These are phyloP conservation scores for Annona cherimola DNA, from an alignment of 164 flowering plant species.

Conservation along the genomic window DNA sequence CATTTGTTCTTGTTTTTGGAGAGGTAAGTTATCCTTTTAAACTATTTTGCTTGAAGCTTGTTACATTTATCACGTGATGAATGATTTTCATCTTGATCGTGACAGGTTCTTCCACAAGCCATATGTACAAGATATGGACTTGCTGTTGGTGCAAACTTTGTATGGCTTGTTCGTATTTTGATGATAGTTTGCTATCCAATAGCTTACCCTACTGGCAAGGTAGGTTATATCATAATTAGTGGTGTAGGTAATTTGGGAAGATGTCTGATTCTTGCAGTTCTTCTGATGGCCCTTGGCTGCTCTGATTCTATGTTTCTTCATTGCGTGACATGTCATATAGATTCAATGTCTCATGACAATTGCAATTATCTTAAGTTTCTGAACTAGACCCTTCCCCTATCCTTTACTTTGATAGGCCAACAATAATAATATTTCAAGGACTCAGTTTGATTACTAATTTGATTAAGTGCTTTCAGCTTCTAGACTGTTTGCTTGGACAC, in stretches of 20 bases:
- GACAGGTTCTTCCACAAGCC: conserved; percentile 94
- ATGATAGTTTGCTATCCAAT: conserved; percentile 92
- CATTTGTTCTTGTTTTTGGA: conserved; percentile 91
- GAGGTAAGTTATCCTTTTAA: conserved; percentile 53
- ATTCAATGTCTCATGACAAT: background rate
- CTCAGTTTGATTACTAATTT: conserved; percentile 7
- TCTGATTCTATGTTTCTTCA: background rate
- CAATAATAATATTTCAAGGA: background rate
- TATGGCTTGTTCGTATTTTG: conserved; percentile 83
- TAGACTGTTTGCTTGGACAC: conserved; percentile 86
- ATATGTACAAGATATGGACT: conserved; percentile 96
- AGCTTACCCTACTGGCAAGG: conserved; percentile 94
- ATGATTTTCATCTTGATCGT: conserved; percentile 2
- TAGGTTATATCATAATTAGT: conserved; percentile 20
- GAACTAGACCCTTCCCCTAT: background rate
- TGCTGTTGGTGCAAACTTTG: conserved; percentile 90
- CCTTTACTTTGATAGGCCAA: background rate
- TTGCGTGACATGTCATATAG: background rate
- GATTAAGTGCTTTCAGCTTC: conserved; percentile 43
- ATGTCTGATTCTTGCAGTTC: background rate
- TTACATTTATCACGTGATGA: background rate
- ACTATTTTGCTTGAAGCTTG: conserved; percentile 5
- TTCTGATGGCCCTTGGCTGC: background rate
- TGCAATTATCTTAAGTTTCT: background rate
- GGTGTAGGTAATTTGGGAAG: background rate